Evolutionary conservation across 2,329 filamentous ascomycete genomes (phyloP).

Genomic region (Aspergillus sp.): DNA sequence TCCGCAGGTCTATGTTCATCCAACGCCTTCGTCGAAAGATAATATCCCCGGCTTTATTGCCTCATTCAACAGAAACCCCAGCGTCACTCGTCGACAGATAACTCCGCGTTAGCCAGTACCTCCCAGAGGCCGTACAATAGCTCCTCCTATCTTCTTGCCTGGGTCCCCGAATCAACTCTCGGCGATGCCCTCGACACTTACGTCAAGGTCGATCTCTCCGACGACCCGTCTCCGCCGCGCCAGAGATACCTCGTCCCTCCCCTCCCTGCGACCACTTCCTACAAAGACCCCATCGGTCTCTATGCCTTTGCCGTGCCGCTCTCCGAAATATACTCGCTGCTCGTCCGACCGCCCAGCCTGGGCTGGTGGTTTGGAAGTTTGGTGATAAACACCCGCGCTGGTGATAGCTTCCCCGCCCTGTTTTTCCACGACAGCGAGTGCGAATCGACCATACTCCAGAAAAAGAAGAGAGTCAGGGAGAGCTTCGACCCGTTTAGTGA

Average conservation of each 20-base stretch:
- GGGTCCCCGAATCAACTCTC: slow-evolving; percentile 82
- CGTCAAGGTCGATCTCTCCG: slow-evolving; percentile 86
- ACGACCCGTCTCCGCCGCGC: slow-evolving; percentile 67
- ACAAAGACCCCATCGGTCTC: slow-evolving; percentile 60
- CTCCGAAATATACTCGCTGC: slow-evolving; percentile 78
- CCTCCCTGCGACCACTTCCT: slow-evolving; percentile 73
- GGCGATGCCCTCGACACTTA: slow-evolving; percentile 82
- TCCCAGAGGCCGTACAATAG: slow-evolving; percentile 40
- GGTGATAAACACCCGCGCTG: slow-evolving; percentile 81
- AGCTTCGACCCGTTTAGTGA: slow-evolving; percentile 86
- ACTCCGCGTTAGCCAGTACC: slow-evolving; percentile 34
- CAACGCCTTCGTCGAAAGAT: slow-evolving; percentile 84
- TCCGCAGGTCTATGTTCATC: slow-evolving; percentile 92
- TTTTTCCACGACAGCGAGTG: slow-evolving; percentile 99
- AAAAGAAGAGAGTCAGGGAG: slow-evolving; percentile 74
- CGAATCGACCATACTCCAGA: slow-evolving; percentile 86
- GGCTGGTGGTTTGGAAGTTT: slow-evolving; percentile 99
- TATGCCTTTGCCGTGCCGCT: slow-evolving; percentile 91
- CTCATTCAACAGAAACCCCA: slow-evolving; percentile 75
- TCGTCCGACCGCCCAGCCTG: slow-evolving; percentile 81
- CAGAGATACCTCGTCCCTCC: slow-evolving; percentile 87
- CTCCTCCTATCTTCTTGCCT: slow-evolving; percentile 75
- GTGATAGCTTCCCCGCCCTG: slow-evolving; percentile 86
- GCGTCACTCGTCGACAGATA: slow-evolving; percentile 20
- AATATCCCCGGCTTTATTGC: slow-evolving; percentile 93